A percentile compares a stretch with the other conserved stretches of the same genome.
Evolutionary conservation across 306 rosid genomes (phyloP).

Genomic region (Glycyrrhiza uralensis): DNA sequence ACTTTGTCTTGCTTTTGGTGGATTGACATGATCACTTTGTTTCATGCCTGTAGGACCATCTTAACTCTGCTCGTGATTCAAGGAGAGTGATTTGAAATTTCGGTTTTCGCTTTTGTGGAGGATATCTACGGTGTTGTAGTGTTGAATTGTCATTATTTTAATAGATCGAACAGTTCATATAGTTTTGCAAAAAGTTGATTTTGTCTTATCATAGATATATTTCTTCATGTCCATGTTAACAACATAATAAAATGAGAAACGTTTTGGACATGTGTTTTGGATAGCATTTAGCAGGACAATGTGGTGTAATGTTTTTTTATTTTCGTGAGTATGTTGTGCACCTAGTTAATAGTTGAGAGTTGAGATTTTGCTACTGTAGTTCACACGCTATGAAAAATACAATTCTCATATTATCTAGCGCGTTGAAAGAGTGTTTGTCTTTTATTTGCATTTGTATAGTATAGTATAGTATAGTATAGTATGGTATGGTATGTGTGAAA

Average conservation of each 20-base stretch:
- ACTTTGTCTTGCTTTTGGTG: not conserved
- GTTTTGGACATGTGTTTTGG: constrained; percentile 23
- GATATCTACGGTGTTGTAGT: constrained; percentile 3
- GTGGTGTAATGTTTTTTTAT: constrained; percentile 32
- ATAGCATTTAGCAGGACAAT: constrained; percentile 34
- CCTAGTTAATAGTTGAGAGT: constrained; percentile 28
- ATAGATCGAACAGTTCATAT: constrained; percentile 16
- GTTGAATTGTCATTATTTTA: constrained; percentile 29
- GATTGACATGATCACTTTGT: constrained; percentile 21
- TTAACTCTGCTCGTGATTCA: constrained; percentile 79
- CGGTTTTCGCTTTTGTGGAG: constrained; percentile 25
- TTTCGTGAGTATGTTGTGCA: constrained; percentile 13
- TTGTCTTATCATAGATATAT: constrained; percentile 23
- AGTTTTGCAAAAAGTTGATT: constrained; percentile 22
- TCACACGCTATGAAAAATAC: constrained; percentile 19
- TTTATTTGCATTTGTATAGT: not conserved
- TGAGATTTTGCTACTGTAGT: constrained; percentile 35
- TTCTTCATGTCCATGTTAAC: constrained; percentile 29
- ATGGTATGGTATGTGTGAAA: too few species aligned
- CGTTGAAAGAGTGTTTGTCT: not conserved
- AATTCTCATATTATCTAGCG: not conserved
- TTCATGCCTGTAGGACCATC: constrained; percentile 71
- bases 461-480: too few species aligned
- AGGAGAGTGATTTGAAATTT: constrained; percentile 58
- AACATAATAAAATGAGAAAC: constrained; percentile 29